Evolutionary conservation across 2,329 filamentous ascomycete genomes (phyloP).

Genomic region (Aspergillus melleus): DNA sequence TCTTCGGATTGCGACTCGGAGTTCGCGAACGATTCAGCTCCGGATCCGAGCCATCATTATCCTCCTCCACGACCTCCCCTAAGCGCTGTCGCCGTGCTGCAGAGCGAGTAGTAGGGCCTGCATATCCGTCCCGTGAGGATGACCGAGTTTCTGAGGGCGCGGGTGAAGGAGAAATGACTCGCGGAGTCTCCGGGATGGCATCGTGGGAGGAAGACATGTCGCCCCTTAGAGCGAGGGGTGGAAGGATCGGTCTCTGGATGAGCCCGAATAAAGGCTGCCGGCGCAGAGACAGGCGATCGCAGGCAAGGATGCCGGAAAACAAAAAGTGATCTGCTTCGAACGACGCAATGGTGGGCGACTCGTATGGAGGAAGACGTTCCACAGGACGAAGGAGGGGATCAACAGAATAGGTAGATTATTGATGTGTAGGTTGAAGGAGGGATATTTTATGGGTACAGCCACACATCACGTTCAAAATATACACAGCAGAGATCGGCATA

Average conservation of each 20-base stretch:
- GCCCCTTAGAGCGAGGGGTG: conserved; percentile 43
- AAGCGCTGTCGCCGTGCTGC: conserved; percentile 59
- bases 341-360: conserved; percentile 39
- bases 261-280: conserved; percentile 27
- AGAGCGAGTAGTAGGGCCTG: conserved; percentile 75
- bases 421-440: conserved; percentile 3
- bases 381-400: conserved; percentile 1
- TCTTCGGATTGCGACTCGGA: conserved; percentile 52
- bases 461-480: conserved; percentile 17
- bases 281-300: conserved; percentile 15
- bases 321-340: conserved; percentile 18
- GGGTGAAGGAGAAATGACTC: conserved; percentile 87
- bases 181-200: conserved; percentile 72
- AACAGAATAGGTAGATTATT: not conserved
- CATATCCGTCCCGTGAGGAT: conserved; percentile 61
- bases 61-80: conserved; percentile 47
- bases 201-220: conserved; percentile 50
- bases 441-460: conserved; percentile 15
- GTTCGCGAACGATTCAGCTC: conserved; percentile 61
- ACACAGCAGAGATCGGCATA: conserved; percentile 9
- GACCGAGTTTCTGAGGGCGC: conserved; percentile 56
- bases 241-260: conserved; percentile 44
- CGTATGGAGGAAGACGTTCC: not conserved
- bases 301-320: conserved; percentile 25
- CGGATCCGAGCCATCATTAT: conserved; percentile 52